Evolutionary conservation across 345 rosid genomes (phyloP), one percentile per base, ranked within the genome.

Genomic region (Kernera saxatilis): DNA sequence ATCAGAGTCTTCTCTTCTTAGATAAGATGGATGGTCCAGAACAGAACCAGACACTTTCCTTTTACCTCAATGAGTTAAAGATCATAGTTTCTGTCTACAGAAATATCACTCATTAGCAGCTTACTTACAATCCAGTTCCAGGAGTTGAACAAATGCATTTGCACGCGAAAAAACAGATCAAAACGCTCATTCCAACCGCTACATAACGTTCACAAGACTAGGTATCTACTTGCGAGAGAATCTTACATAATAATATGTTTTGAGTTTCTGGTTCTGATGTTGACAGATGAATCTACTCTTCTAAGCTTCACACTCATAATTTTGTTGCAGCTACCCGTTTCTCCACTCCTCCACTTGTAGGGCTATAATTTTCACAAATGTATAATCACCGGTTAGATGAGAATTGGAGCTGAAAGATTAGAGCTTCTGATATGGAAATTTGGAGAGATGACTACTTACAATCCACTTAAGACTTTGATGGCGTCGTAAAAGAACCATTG

Each of bases 401-500:
- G 8, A 32, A 19, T 0, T 8, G 15, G 51, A 65, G 22, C 60
- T 4, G n/a, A 35, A 26, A 37, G 10, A 64, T 43, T 54, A 25
- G n/a, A 46, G 59, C 5, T 45, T 64, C 13, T 35, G 22, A 45
- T 14, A 36, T 26, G 52, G 15, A 65, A 25, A 36, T 0, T 18
- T 15, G 8, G 41, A 53, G 70, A 61, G 50, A n/a, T 56, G 19
- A 7, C 63, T 51, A 82, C 92, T 84, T 79, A 83, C 87, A 87
- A 55, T 64, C 89, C 92, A 70, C 82, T 70, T 39, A 87, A 73
- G 68, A 85, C 84, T 83, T 84, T 85, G 41, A 83, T 79, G 19
- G 78, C 79, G 50, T 85, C 92, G 29, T 77, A 85, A 71, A 85
- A 82, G 49, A 83, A 73, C 92, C 89, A 87, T 39, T 83, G 92